Percentiles rank a stretch among this genome's conserved stretches.
These are phyloP conservation scores for Babesia bovis DNA, from an alignment of 169 alveolate genomes.

Conservation along the genomic window DNA sequence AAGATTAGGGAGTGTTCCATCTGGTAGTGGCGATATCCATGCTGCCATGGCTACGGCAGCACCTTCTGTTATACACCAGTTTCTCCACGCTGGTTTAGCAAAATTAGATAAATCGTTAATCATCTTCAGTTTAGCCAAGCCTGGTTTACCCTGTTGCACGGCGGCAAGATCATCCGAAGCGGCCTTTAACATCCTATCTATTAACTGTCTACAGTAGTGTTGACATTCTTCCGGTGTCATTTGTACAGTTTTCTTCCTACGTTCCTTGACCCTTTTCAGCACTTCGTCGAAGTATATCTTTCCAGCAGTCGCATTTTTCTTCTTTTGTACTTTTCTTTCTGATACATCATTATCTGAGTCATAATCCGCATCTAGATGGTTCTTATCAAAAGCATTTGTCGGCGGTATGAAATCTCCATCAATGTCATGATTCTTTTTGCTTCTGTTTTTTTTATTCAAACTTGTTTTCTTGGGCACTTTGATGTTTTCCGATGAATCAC, in stretches of 20 bases:
- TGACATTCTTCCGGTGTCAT: constrained; percentile 67
- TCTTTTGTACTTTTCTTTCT: constrained; percentile 26
- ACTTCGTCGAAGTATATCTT: constrained; percentile 64
- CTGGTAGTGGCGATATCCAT: constrained; percentile 79
- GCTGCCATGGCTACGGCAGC: constrained; percentile 78
- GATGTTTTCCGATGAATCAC: not conserved
- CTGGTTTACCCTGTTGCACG: constrained; percentile 78
- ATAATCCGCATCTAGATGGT: constrained; percentile 43
- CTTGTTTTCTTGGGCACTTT: constrained; percentile 33
- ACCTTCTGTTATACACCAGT: constrained; percentile 80
- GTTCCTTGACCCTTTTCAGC: constrained; percentile 62
- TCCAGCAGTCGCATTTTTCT: constrained; percentile 42
- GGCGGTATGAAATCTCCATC: constrained; percentile 67
- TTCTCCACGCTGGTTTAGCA: constrained; percentile 80
- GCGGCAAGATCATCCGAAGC: constrained; percentile 71
- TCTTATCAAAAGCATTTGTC: constrained; percentile 30
- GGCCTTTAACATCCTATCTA: constrained; percentile 69
- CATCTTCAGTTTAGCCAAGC: constrained; percentile 79
- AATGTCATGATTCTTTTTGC: constrained; percentile 16
- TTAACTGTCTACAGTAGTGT: constrained; percentile 49
- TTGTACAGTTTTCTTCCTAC: constrained; percentile 51
- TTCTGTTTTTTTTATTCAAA: not conserved
- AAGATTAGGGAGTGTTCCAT: constrained; percentile 82
- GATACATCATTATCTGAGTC: constrained; percentile 44
- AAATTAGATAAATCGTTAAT: constrained; percentile 75